Evolutionary conservation across 2,329 filamentous ascomycete genomes (phyloP).

Genomic region (Periglandula ipomoeae): DNA sequence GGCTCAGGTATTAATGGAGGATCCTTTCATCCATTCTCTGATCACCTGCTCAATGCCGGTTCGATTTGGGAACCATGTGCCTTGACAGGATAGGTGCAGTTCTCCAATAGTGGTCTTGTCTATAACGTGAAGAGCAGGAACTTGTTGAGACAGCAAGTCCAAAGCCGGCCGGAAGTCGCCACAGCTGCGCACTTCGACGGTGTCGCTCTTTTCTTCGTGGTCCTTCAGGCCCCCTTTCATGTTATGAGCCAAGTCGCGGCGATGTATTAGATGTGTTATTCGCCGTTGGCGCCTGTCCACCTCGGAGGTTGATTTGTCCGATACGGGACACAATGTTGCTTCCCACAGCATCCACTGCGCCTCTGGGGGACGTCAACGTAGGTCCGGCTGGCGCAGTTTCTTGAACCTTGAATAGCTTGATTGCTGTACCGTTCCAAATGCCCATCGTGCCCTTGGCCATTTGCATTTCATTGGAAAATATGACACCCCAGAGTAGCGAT

Average conservation of each 20-base stretch:
- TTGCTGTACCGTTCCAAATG: constrained; percentile 85
- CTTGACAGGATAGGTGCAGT: not conserved
- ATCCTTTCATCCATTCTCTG: not conserved
- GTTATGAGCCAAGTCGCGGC: constrained; percentile 6
- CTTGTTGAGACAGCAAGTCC: not conserved
- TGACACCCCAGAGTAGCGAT: constrained; percentile 84
- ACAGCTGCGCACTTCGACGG: not conserved
- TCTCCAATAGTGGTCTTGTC: too few species aligned
- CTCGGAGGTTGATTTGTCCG: constrained; percentile 66
- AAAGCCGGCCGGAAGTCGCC: not conserved
- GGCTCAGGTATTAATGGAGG: too few species aligned
- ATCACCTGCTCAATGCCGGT: not conserved
- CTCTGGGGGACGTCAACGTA: constrained; percentile 72
- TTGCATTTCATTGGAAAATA: constrained; percentile 86
- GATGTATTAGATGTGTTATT: constrained; percentile 12
- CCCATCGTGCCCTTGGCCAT: constrained; percentile 79
- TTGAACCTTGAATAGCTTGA: constrained; percentile 84
- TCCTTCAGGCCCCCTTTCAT: not conserved
- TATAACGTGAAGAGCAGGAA: not conserved
- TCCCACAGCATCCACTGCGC: constrained; percentile 87
- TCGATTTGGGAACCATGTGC: too few species aligned
- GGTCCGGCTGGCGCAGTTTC: constrained; percentile 74
- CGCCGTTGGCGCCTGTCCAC: constrained; percentile 20
- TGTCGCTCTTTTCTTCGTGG: not conserved
- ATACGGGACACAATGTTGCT: constrained; percentile 83